Evolutionary conservation across 2,329 filamentous ascomycete genomes (phyloP), one percentile per base, ranked within the genome.

Genomic region (Thermochaetoides dissita): DNA sequence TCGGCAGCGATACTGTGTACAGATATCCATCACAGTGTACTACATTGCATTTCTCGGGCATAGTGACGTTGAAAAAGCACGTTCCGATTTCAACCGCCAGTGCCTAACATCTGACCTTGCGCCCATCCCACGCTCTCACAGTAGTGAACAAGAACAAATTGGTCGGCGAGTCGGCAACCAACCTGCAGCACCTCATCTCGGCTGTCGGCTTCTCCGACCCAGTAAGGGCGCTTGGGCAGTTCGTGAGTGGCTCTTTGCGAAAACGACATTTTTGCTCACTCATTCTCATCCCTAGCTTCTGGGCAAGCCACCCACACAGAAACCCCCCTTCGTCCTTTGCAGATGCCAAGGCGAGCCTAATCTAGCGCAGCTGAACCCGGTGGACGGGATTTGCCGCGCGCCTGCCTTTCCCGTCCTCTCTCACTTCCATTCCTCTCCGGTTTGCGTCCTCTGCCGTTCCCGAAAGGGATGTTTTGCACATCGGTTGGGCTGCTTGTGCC

Each of bases 131-230:
- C 17, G 17, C 17, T 24, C 17, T 24, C 5, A 24, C 17, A 5
- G 17, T 24, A 5, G 17, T 10, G 10, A 39, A 29, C 24, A 7
- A 9, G 2, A 6, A 37, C 12, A 38, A 34, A 37, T 29, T 41
- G 45, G 45, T 44, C 45, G 45, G 30, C 45, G 41, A 46, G 45
- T 44, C 45, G 41, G 30, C 45, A 38, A 46, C 39, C 42, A 44
- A n/a, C 36, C 39, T 37, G 41, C 41, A 44, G 39, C 33, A 38
- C 17, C 38, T 44, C 39, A 47, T 45, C 42, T 47, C 42, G 42
- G 45, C 36, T 36, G 40, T 37, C 42, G 40, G 34, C 37, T 3
- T 45, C 37, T 40, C 45, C 45, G 42, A 36, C 37, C 6, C 35
- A 41, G 37, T 40, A 45, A 24, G 17, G 17, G 17, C 17, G 5